These are phyloP conservation scores for Penicillium verhagenii DNA, from an alignment of 495 filamentous ascomycete species.

Conservation along the genomic window DNA sequence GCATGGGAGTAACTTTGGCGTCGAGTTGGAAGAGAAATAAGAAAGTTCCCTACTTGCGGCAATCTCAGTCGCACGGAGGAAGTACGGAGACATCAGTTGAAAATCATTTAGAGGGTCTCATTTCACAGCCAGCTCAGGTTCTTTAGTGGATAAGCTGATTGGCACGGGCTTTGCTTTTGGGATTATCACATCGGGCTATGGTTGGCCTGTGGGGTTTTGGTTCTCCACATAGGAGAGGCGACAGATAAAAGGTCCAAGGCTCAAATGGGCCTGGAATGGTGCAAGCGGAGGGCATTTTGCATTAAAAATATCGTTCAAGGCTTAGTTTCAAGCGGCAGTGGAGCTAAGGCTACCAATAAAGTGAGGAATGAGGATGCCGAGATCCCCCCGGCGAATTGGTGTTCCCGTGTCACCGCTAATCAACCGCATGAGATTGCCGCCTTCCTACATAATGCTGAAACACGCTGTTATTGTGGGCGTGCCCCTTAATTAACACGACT, in stretches of 20 bases:
- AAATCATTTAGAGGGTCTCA: neutral
- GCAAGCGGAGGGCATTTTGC: neutral
- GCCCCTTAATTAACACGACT: neutral
- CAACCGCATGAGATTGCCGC: neutral
- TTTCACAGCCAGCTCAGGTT: neutral
- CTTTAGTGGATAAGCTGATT: neutral
- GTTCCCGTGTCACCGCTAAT: neutral
- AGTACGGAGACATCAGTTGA: neutral
- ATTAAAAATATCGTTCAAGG: neutral
- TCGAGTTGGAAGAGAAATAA: neutral
- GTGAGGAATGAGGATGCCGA: no score
- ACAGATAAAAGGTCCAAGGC: neutral
- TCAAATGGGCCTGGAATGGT: neutral
- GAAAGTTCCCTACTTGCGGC: neutral
- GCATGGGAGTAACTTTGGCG: neutral
- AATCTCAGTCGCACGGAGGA: neutral
- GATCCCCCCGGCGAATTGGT: neutral
- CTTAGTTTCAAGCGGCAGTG: neutral
- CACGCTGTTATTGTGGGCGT: neutral
- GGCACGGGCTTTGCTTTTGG: neutral
- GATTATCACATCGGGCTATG: neutral
- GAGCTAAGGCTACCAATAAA: neutral
- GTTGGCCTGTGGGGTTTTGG: neutral
- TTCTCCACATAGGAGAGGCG: neutral
- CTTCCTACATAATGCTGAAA: neutral